A percentile compares a stretch with the other conserved stretches of the same genome.
These are phyloP conservation scores for Oldenlandia corymbosa DNA, from an alignment of 257 asterid species.

Conservation along the genomic window DNA sequence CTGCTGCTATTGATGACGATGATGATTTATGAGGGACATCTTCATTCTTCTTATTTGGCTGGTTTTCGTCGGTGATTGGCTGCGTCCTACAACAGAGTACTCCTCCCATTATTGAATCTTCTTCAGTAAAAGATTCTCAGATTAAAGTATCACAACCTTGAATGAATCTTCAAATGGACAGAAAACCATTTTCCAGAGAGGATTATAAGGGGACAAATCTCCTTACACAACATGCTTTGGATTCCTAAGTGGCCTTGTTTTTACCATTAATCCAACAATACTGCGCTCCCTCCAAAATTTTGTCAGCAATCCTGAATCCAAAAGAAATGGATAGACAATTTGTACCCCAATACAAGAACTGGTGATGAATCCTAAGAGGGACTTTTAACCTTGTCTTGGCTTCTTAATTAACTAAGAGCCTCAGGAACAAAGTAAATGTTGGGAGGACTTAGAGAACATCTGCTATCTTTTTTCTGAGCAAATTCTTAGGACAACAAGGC, in stretches of 20 bases:
- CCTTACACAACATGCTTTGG: too few species aligned
- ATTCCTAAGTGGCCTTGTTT: conserved; percentile 5
- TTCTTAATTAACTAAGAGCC: conserved; percentile 2
- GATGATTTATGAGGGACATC: not conserved
- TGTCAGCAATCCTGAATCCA: not conserved
- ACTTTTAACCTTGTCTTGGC: not conserved
- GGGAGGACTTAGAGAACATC: not conserved
- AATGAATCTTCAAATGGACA: conserved; percentile 4
- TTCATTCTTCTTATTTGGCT: not conserved
- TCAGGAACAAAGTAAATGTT: not conserved
- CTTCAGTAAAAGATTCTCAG: not conserved
- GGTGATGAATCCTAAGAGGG: conserved; percentile 12
- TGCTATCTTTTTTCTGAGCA: too few species aligned
- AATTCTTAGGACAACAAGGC: not conserved
- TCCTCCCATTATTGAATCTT: conserved; percentile 14
- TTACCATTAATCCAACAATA: conserved; percentile 2
- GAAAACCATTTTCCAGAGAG: not conserved
- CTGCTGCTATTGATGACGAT: not conserved
- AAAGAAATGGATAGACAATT: not conserved
- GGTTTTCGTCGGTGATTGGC: not conserved
- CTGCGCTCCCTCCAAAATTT: not conserved
- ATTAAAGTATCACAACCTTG: not conserved
- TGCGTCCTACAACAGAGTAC: conserved; percentile 12
- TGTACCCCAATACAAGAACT: not conserved
- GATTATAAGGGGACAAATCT: conserved; percentile 6